phyloP scores from a whole-genome alignment of 192 early-diverging fungal species.

The Podila minutissima region DNA sequence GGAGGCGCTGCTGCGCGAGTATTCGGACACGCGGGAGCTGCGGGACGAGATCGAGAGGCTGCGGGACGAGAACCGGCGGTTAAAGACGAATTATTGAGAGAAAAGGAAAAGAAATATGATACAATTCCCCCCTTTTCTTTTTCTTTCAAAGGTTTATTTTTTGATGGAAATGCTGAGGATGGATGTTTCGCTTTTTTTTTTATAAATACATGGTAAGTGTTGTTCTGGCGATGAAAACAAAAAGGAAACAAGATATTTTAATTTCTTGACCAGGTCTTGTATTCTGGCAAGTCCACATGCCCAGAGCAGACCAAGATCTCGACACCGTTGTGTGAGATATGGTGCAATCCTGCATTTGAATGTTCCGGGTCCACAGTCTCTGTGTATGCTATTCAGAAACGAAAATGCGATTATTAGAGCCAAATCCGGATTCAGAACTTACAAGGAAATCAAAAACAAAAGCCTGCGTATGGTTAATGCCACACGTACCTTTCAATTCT shows the following conservation, averaged over 20 bases:
- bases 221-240: no score
- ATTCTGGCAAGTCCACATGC: background rate
- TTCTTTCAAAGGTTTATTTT: background rate
- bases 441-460: background rate
- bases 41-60: slow-evolving; percentile 63
- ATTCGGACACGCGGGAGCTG: slow-evolving; percentile 60
- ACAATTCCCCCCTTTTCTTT: background rate
- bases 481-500: background rate
- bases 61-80: slow-evolving; percentile 66
- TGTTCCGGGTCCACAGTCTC: background rate
- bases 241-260: no score
- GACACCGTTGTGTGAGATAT: background rate
- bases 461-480: background rate
- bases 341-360: background rate
- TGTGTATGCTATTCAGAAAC: background rate
- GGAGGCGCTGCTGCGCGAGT: slow-evolving; percentile 59
- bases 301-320: background rate
- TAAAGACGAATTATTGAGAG: slow-evolving; percentile 50
- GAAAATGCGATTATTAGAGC: background rate
- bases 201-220: no score
- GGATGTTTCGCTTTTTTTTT: no score
- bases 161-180: background rate
- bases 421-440: background rate
- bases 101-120: no score
- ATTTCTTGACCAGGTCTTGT: background rate